These are phyloP conservation scores for Podospora comata DNA, from an alignment of 495 filamentous ascomycete genomes.

Conservation along the genomic window DNA sequence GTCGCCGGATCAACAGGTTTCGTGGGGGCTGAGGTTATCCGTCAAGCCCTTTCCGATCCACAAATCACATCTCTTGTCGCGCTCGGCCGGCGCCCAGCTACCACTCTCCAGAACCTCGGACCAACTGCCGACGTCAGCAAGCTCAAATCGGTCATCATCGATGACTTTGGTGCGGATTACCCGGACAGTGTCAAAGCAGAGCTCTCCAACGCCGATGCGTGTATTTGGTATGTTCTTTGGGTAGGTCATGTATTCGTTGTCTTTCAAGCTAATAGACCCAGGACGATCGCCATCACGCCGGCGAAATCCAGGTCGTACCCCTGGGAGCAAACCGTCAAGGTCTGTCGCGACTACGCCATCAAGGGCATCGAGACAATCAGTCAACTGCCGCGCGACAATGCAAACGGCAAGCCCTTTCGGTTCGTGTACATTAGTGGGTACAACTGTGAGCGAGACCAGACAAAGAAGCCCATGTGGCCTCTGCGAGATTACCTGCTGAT, in stretches of 20 bases:
- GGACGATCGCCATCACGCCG: constrained; percentile 44
- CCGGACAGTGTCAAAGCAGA: constrained; percentile 39
- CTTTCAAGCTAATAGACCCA: not conserved
- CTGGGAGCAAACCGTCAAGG: constrained; percentile 38
- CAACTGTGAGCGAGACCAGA: constrained; percentile 37
- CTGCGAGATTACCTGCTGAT: constrained; percentile 42
- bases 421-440: constrained; percentile 52
- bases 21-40: constrained; percentile 48
- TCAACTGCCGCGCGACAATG: constrained; percentile 11
- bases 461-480: constrained; percentile 33
- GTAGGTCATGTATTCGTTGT: too few relatives aligned
- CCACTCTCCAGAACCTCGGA: constrained; percentile 6
- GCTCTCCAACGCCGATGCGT: constrained; percentile 48
- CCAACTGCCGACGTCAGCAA: constrained; percentile 32
- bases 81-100: constrained; percentile 34
- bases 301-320: constrained; percentile 30
- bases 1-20: constrained; percentile 51
- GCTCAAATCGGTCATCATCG: constrained; percentile 38
- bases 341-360: constrained; percentile 45
- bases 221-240: constrained; percentile 42
- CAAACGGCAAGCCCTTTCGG: constrained; percentile 27
- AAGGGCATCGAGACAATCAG: constrained; percentile 41
- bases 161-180: constrained; percentile 43
- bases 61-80: constrained; percentile 44
- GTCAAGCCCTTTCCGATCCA: constrained; percentile 39